Percentiles rank a stretch among this genome's conserved stretches.
phyloP scores from a whole-genome alignment of 2,329 filamentous ascomycete species.

The Ophiognomonia clavigignenti-juglandacearum region DNA sequence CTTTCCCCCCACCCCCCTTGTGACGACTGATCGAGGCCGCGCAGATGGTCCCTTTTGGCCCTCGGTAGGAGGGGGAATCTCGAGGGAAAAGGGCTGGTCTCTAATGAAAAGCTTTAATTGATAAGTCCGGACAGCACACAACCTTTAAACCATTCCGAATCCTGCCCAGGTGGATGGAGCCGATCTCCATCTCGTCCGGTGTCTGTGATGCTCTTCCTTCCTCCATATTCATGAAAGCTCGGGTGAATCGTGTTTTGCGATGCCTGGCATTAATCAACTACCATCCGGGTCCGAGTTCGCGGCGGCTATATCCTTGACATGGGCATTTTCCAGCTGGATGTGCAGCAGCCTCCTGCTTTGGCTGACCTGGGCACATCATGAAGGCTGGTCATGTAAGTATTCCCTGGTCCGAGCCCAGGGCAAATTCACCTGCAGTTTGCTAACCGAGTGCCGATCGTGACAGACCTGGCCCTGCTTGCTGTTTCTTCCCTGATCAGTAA shows the following conservation, averaged over 20 bases:
- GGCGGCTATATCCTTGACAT: slow-evolving; percentile 11
- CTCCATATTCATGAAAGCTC: too few species aligned
- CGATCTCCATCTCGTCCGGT: too few species aligned
- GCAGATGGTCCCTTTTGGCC: too few species aligned
- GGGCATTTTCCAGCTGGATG: slow-evolving; percentile 11
- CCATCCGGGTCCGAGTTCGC: slow-evolving; percentile 14
- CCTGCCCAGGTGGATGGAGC: too few species aligned
- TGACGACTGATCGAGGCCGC: too few species aligned
- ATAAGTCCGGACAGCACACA: too few species aligned
- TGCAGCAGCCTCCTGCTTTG: slow-evolving; percentile 19
- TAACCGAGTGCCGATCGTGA: not conserved
- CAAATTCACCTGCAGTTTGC: not conserved
- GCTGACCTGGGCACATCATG: slow-evolving; percentile 22
- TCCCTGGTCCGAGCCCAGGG: not conserved
- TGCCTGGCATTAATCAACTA: slow-evolving; percentile 16
- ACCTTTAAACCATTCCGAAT: too few species aligned
- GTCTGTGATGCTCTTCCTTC: too few species aligned
- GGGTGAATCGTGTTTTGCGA: slow-evolving; percentile 4
- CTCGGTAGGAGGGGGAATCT: too few species aligned
- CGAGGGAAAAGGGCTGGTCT: too few species aligned
- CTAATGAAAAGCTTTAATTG: too few species aligned
- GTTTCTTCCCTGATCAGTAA: slow-evolving; percentile 20
- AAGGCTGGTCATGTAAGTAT: slow-evolving; percentile 21
- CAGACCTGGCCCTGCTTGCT: slow-evolving; percentile 21
- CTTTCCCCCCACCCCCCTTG: too few species aligned